phyloP scores from a whole-genome alignment of 768 basidiomycete species.

The Tephrocybe rancida region DNA sequence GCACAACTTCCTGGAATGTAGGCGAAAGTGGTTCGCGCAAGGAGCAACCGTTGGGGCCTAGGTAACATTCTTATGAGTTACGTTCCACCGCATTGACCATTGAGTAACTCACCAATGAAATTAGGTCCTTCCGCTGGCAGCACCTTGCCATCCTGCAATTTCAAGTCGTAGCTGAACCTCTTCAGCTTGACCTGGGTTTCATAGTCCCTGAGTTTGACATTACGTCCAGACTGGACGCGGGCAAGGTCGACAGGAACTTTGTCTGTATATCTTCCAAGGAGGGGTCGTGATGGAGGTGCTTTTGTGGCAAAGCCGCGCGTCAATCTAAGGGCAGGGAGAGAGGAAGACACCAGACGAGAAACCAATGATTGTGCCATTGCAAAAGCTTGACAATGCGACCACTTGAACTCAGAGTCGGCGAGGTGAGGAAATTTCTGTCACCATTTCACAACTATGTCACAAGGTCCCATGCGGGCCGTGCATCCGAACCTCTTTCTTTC shows the following conservation, averaged over 20 bases:
- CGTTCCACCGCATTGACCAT: not conserved
- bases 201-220: slow-evolving; percentile 12
- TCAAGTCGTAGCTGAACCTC: slow-evolving; percentile 13
- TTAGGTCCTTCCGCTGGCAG: slow-evolving; percentile 8
- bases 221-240: slow-evolving; percentile 8
- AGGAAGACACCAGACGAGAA: slow-evolving; percentile 1
- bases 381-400: not conserved
- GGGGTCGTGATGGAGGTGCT: slow-evolving; percentile 1
- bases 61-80: not conserved
- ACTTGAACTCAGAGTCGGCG: no score
- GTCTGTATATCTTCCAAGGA: slow-evolving; percentile 12
- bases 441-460: no score
- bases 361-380: not conserved
- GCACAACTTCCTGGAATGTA: slow-evolving; percentile 15
- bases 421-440: no score
- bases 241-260: slow-evolving; percentile 11
- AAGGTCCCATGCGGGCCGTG: no score
- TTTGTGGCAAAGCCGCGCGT: slow-evolving; percentile 8
- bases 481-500: no score
- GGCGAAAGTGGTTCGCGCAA: slow-evolving; percentile 12
- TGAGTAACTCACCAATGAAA: slow-evolving; percentile 7
- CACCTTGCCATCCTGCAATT: slow-evolving; percentile 1
- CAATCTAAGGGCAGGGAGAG: not conserved
- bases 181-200: slow-evolving; percentile 10
- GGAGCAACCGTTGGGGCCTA: slow-evolving; percentile 12